Evolutionary conservation across 2,329 filamentous ascomycete genomes (phyloP), one percentile per base, ranked within the genome.

Genomic region (Neocucurbitaria cava): DNA sequence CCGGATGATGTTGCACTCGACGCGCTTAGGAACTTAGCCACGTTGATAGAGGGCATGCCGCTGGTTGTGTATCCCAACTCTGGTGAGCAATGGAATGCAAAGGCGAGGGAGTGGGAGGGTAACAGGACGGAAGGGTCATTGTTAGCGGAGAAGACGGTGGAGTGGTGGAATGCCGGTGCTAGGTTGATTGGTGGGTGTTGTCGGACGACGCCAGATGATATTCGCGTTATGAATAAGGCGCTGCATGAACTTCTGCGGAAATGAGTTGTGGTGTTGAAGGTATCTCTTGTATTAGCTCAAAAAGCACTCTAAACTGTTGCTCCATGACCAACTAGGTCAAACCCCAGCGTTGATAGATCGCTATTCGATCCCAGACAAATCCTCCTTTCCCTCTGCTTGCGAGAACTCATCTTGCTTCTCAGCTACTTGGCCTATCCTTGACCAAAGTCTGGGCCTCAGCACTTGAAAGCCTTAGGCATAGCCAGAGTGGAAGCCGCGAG

Each of bases 121-220:
- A 54, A 63, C 21, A 58, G 63, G 40, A 65, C 59, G 0, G 64
- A 66, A 26, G 69, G 67, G 1, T 52, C 46, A 9, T 49, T 52
- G 31, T 56, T 77, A 46, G 61, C 63, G n/a, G 62, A 64, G 13
- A 64, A 70, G 46, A 69, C 72, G 13, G 57, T 50, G 53, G 66
- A 75, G 42, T 77, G 73, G 70, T 62, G 66, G 48, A 53, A 58
- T 3, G 68, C 68, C 24, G 78, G 79, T 1, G 80, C 77, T 9
- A 70, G 69, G 49, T 50, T 81, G 40, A 73, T 82, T 44, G 80
- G 80, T 10, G 80, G 80, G 1, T 82, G 80, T 60, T 82, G 80
- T 68, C 69, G 79, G 48, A 81, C 77, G 13, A 76, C 73, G 5
- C 79, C 78, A 0, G 65, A 69, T 9, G 76, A 79, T 54, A 76